phyloP scores from a whole-genome alignment of 2,329 filamentous ascomycete genomes.

The Sporothrix variecibatus region DNA sequence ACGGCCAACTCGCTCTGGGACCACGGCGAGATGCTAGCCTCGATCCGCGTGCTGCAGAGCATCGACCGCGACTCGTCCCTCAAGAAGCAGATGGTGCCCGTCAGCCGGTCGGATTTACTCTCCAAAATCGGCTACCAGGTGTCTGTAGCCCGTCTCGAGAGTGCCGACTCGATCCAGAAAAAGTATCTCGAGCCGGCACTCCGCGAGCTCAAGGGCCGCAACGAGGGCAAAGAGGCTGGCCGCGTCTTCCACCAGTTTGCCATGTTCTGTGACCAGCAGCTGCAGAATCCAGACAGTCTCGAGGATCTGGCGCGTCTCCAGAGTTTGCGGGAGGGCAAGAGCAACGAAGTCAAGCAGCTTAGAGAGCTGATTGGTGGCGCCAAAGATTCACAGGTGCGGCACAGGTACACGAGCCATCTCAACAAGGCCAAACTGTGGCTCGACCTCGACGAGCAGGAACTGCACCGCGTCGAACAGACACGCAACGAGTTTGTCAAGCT shows the following conservation, averaged over 20 bases:
- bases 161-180: conserved; percentile 84
- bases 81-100: conserved; percentile 67
- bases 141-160: conserved; percentile 86
- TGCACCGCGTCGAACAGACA: conserved; percentile 73
- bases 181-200: conserved; percentile 84
- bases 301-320: conserved; percentile 83
- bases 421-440: conserved; percentile 83
- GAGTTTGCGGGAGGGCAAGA: conserved; percentile 76
- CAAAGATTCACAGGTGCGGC: conserved; percentile 54
- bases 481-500: conserved; percentile 82
- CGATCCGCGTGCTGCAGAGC: conserved; percentile 83
- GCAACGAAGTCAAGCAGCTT: conserved; percentile 75
- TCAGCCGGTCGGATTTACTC: conserved; percentile 76
- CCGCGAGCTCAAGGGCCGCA: conserved; percentile 71
- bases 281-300: conserved; percentile 80
- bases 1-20: conserved; percentile 91
- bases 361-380: conserved; percentile 59
- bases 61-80: conserved; percentile 64
- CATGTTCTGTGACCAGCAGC: conserved; percentile 89
- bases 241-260: conserved; percentile 95
- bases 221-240: conserved; percentile 72
- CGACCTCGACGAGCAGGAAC: conserved; percentile 84
- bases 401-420: conserved; percentile 61
- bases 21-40: conserved; percentile 84
- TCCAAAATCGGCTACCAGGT: conserved; percentile 87